phyloP scores from a whole-genome alignment of 768 basidiomycete species.

The Melanogaster broomeanus region DNA sequence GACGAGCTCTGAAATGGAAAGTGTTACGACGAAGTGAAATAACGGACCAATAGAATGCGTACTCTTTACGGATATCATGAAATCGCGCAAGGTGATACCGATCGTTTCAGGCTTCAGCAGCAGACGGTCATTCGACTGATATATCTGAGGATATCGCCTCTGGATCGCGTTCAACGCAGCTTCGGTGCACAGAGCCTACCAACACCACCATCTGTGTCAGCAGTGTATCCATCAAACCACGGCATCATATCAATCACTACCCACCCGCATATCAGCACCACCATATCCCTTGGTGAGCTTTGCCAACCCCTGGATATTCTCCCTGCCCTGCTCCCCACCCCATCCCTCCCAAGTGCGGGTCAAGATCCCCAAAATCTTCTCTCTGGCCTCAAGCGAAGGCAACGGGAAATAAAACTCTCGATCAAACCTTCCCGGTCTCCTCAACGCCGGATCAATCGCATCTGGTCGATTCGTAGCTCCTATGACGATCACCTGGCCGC shows the following conservation, averaged over 20 bases:
- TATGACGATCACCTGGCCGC: constrained; percentile 96
- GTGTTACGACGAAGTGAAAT: constrained; percentile 3
- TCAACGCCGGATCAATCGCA: constrained; percentile 93
- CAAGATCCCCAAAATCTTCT: constrained; percentile 89
- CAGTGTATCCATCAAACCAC: not conserved
- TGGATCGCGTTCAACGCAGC: constrained; percentile 96
- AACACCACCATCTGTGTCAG: constrained; percentile 4
- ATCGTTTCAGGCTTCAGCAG: constrained; percentile 86
- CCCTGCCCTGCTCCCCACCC: constrained; percentile 52
- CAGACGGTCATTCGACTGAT: constrained; percentile 85
- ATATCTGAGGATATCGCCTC: constrained; percentile 94
- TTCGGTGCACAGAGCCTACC: constrained; percentile 91
- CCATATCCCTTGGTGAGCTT: constrained; percentile 96
- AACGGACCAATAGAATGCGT: constrained; percentile 21
- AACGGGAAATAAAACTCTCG: constrained; percentile 97
- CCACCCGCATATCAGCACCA: constrained; percentile 91
- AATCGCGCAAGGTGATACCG: constrained; percentile 82
- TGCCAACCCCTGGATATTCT: constrained; percentile 66
- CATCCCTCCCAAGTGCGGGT: constrained; percentile 89
- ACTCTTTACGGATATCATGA: constrained; percentile 98
- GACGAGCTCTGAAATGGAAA: constrained; percentile 66
- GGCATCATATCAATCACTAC: constrained; percentile 26
- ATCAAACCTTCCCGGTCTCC: constrained; percentile 94
- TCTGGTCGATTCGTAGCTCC: constrained; percentile 98
- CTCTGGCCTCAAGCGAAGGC: constrained; percentile 79